Evolutionary conservation across 768 basidiomycete species (phyloP), one percentile per base, ranked within the genome.

Genomic region (Neoboletus magnificus): DNA sequence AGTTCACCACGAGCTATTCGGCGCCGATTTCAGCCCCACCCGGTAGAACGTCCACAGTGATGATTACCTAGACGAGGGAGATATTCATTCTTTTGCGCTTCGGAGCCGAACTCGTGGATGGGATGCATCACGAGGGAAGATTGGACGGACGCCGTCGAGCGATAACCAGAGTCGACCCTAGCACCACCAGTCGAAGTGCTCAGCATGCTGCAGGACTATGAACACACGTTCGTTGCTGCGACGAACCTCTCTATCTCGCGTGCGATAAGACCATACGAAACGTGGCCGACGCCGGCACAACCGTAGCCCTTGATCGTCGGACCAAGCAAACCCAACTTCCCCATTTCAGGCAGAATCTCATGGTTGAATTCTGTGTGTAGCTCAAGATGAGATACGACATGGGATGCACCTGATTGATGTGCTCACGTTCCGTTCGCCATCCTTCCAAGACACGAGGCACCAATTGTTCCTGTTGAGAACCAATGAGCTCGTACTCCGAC

Each of bases 61-160:
- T 3, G 62, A 75, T 58, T 62, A 83, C 91, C 93, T 41, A 98
- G 78, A 20, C 82, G 76, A 46, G 94, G 95, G 5, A 99, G 80
- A 66, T 87, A 99, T 63, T 87, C 89, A 64, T 93, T 88, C 74
- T 94, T 95, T 73, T 98, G 93, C 32, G 82, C 85, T 32, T 93
- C 86, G 0, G 87, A 83, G 2, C 96, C 96, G 69, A 94, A 98
- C 64, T 89, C 86, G 66, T 89, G 74, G 62, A 93, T 91, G 10
- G 87, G 94, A 66, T 96, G 92, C 95, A 99, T 99, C 13, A 96
- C 93, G 27, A 99, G 82, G 20, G 93, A 95, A 1, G 91, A 93
- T 71, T 98, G 96, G 4, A 98, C 96, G 18, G 94, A 97, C 59
- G 93, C 86, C 4, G 87, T 95, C 5, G 92, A 95, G 25, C 96